Conservation (phyloP, 345 rosid genomes). For the Aquilaria malaccensis region DNA sequence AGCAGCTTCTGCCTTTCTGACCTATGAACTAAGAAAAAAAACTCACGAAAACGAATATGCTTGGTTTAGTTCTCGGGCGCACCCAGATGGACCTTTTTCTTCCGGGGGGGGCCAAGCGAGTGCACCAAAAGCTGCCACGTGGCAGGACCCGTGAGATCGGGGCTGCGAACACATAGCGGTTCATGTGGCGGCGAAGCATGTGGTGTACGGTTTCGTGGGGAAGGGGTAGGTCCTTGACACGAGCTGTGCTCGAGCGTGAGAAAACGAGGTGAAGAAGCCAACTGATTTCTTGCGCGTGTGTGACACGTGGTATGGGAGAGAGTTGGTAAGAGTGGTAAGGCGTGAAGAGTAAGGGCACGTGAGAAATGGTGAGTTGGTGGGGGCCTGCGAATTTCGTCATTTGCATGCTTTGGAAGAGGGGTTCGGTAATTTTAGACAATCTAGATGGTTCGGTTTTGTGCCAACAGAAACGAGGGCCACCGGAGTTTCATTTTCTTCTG, state of each 20-base stretch:
- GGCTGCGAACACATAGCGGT: background rate
- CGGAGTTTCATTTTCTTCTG: too few species aligned
- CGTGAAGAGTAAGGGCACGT: conserved; percentile 1
- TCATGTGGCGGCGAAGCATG: conserved; percentile 3
- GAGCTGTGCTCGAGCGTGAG: too few species aligned
- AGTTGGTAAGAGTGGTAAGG: background rate
- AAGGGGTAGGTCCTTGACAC: background rate
- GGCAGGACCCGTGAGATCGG: background rate
- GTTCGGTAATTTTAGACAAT: too few species aligned
- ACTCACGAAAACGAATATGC: conserved; percentile 10
- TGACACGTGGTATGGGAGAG: background rate
- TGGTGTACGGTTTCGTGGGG: background rate
- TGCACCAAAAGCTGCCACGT: background rate
- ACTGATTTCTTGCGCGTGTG: background rate
- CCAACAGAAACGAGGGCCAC: too few species aligned
- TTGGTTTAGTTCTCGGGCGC: background rate
- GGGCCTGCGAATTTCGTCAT: background rate
- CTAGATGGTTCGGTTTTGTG: too few species aligned
- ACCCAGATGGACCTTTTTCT: too few species aligned
- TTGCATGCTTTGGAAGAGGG: too few species aligned
- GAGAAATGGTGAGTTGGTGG: background rate
- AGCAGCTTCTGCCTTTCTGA: background rate
- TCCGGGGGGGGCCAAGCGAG: background rate
- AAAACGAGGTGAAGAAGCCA: background rate
- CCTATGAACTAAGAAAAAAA: background rate